phyloP scores from a whole-genome alignment of 208 protist species.

The Naegleria fowleri region DNA sequence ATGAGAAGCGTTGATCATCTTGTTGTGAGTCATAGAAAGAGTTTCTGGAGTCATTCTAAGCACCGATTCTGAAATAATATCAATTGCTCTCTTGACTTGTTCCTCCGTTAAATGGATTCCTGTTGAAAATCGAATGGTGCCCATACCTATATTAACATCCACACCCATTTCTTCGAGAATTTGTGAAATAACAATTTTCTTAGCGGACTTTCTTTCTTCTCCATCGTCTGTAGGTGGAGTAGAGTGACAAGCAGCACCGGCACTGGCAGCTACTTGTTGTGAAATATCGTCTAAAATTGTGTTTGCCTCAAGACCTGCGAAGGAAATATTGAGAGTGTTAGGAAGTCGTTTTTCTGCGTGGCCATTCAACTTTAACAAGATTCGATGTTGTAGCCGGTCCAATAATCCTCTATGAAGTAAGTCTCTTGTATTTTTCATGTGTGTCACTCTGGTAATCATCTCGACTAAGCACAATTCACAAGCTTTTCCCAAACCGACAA shows the following conservation, averaged over 20 bases:
- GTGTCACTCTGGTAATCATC: not conserved
- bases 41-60: not conserved
- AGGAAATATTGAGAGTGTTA: constrained; percentile 23
- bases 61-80: constrained; percentile 18
- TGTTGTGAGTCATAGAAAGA: too few species aligned
- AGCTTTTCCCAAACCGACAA: constrained; percentile 28
- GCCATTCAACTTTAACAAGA: not conserved
- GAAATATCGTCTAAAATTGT: constrained; percentile 20
- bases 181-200: constrained; percentile 33
- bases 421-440: not conserved
- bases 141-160: constrained; percentile 30
- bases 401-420: not conserved
- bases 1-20: too few species aligned
- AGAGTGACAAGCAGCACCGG: not conserved
- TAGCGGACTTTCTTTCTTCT: not conserved
- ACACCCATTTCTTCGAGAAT: constrained; percentile 40
- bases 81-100: constrained; percentile 31
- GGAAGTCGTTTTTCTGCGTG: not conserved
- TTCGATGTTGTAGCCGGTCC: not conserved
- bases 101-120: constrained; percentile 25
- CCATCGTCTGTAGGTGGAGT: not conserved
- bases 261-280: constrained; percentile 32
- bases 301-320: not conserved
- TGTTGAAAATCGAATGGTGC: constrained; percentile 39
- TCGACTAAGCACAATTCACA: not conserved